These are phyloP conservation scores for Microbotryum saponariae DNA, from an alignment of 1,284 basidiomycete genomes.

Conservation along the genomic window DNA sequence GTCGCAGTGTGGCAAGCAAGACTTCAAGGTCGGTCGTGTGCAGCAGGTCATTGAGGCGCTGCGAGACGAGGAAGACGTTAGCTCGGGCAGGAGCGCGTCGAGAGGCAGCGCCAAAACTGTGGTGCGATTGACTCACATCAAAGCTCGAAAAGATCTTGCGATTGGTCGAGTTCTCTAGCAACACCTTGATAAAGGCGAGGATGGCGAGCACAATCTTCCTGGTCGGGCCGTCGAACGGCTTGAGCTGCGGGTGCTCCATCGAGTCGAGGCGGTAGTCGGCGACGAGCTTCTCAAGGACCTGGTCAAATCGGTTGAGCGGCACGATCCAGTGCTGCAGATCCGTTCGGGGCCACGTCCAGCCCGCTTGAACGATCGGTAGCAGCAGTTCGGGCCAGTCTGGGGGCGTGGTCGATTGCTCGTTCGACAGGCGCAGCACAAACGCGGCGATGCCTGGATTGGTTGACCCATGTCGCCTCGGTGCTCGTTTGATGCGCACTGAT, in stretches of 20 bases:
- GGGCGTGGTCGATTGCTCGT: conserved; percentile 6
- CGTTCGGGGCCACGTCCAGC: conserved; percentile 91
- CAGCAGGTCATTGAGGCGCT: conserved; percentile 84
- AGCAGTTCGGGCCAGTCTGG: conserved; percentile 28
- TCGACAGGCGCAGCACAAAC: conserved; percentile 19
- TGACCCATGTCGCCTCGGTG: conserved; percentile 24
- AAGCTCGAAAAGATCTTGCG: conserved; percentile 94
- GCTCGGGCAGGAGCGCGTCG: not conserved
- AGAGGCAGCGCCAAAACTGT: not conserved
- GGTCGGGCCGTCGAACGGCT: conserved; percentile 65
- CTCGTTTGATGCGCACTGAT: conserved; percentile 21
- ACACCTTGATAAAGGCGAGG: conserved; percentile 74
- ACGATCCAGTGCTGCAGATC: conserved; percentile 96
- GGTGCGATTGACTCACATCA: conserved; percentile 58
- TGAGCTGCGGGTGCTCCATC: conserved; percentile 59
- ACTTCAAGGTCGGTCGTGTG: conserved; percentile 84
- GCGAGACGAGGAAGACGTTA: conserved; percentile 8
- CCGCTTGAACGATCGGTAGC: conserved; percentile 13
- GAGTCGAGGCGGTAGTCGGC: conserved; percentile 63
- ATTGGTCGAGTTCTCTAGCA: conserved; percentile 97
- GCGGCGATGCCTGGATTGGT: conserved; percentile 26
- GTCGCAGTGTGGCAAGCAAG: conserved; percentile 70
- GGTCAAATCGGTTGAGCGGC: conserved; percentile 91
- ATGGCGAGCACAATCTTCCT: conserved; percentile 74
- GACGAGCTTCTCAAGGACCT: conserved; percentile 72